Evolutionary conservation across 2,329 filamentous ascomycete genomes (phyloP), one percentile per base, ranked within the genome.

Genomic region (Hymenoscyphus fructigenus): DNA sequence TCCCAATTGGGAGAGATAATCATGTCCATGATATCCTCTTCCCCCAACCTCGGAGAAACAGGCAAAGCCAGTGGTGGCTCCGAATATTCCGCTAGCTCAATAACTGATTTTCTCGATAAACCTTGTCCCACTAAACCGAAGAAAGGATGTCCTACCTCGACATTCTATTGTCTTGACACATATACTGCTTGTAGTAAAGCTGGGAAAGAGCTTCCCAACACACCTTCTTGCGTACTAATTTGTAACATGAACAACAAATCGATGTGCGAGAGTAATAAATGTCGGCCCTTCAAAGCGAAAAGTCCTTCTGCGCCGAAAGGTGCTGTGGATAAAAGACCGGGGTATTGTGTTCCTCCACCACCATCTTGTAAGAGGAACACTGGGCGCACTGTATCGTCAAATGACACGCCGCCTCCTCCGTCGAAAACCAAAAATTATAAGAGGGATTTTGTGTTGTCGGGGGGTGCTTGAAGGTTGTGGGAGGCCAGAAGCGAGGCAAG

Each of bases 11-110:
- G 44, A 15, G 44, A 26, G 15, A 20, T 26, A 15, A 61, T 61
- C 15, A 61, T 55, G 44, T 23, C 26, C 9, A 38, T 61, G 47
- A 61, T 61, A 15, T 53, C 59, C n/a, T 60, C 28, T 28, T 60
- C 44, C 23, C 12, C 34, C 23, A 57, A 28, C 23, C 56, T 34
- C 53, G 62, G 56, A 20, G 53, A 56, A 56, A 12, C 10, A 23
- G 44, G 44, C 44, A 23, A 20, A 50, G 44, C 44, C n/a, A 10
- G 3, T 2, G 20, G 44, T n/a, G 44, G 44, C n/a, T 5, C n/a
- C n/a, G n/a, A 23, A 10, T 50, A 50, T 14, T 50, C 44, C 44
- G 10, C 6, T 0, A 50, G n/a, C 17, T 17, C 44, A 14, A 50
- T 50, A 50, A n/a, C 2, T 2, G 44, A 50, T 50, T 50, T 50